These are phyloP conservation scores for Aspergillus wentii DNA, from an alignment of 495 filamentous ascomycete genomes.

Conservation along the genomic window DNA sequence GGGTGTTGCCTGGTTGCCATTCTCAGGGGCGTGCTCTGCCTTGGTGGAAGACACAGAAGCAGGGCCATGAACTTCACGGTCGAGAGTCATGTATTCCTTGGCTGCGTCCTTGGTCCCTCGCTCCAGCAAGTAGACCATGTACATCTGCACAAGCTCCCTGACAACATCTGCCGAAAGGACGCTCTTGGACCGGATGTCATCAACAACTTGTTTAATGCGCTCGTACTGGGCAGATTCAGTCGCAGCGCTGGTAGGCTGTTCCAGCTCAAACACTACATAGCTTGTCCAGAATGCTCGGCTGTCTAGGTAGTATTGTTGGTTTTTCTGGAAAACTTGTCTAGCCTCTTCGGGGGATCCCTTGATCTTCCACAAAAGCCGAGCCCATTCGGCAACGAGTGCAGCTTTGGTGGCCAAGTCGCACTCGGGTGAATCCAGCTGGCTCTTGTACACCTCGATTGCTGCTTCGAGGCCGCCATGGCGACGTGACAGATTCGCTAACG, in stretches of 20 bases:
- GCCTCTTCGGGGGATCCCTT: slow-evolving; percentile 83
- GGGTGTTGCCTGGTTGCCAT: slow-evolving; percentile 4
- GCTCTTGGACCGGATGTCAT: slow-evolving; percentile 72
- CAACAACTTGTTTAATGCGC: slow-evolving; percentile 74
- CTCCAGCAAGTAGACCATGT: slow-evolving; percentile 82
- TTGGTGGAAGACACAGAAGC: slow-evolving; percentile 32
- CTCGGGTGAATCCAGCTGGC: slow-evolving; percentile 65
- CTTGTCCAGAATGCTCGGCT: slow-evolving; percentile 89
- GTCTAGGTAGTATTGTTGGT: slow-evolving; percentile 80
- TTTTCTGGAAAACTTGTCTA: slow-evolving; percentile 75
- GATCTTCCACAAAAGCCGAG: slow-evolving; percentile 82
- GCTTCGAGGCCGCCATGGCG: slow-evolving; percentile 81
- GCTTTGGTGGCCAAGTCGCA: slow-evolving; percentile 80
- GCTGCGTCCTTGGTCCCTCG: slow-evolving; percentile 76
- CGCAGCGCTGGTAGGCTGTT: slow-evolving; percentile 69
- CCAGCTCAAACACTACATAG: slow-evolving; percentile 85
- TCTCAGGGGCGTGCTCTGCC: slow-evolving; percentile 10
- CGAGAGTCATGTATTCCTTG: slow-evolving; percentile 79
- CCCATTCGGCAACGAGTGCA: slow-evolving; percentile 85
- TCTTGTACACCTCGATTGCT: slow-evolving; percentile 80
- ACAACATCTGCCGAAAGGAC: slow-evolving; percentile 60
- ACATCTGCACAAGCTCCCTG: slow-evolving; percentile 73
- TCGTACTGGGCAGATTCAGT: slow-evolving; percentile 63
- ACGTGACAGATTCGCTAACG: slow-evolving; percentile 82
- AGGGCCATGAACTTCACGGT: slow-evolving; percentile 78